Percentiles rank a stretch among this genome's conserved stretches.
phyloP scores from a whole-genome alignment of 2,329 filamentous ascomycete species.

The Myriosclerotinia scirpicola region DNA sequence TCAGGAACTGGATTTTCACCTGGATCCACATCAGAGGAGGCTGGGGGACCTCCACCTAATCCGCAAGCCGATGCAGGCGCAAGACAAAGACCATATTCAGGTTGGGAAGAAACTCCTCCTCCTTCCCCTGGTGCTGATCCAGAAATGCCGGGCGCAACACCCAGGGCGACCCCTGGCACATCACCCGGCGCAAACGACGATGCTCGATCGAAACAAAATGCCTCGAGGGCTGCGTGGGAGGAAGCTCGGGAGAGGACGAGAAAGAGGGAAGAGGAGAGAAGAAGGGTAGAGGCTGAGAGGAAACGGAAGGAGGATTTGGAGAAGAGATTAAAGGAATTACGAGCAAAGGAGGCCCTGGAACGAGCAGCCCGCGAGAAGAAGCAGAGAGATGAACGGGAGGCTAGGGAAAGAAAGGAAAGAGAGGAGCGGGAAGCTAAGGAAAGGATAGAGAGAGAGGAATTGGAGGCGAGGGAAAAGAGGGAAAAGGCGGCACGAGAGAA shows the following conservation, averaged over 20 bases:
- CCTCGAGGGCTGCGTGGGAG: constrained; percentile 59
- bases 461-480: constrained; percentile 19
- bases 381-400: constrained; percentile 47
- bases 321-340: constrained; percentile 53
- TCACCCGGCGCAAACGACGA: constrained; percentile 27
- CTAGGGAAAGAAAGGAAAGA: constrained; percentile 57
- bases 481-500: constrained; percentile 47
- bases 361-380: constrained; percentile 44
- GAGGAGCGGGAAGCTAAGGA: constrained; percentile 28
- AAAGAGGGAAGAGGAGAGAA: constrained; percentile 66
- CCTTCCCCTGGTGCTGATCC: constrained; percentile 25
- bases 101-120: constrained; percentile 21
- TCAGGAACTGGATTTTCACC: constrained; percentile 18
- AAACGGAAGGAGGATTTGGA: constrained; percentile 58
- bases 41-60: constrained; percentile 29
- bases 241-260: constrained; percentile 67
- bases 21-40: constrained; percentile 17
- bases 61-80: constrained; percentile 22
- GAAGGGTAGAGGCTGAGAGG: constrained; percentile 59
- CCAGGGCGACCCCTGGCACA: constrained; percentile 8
- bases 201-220: constrained; percentile 27
- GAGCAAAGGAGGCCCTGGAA: constrained; percentile 55
- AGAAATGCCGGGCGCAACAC: constrained; percentile 17
- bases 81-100: constrained; percentile 20
- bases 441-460: constrained; percentile 30